phyloP scores from a whole-genome alignment of 2,329 filamentous ascomycete species.

The Cryphonectria parasitica region DNA sequence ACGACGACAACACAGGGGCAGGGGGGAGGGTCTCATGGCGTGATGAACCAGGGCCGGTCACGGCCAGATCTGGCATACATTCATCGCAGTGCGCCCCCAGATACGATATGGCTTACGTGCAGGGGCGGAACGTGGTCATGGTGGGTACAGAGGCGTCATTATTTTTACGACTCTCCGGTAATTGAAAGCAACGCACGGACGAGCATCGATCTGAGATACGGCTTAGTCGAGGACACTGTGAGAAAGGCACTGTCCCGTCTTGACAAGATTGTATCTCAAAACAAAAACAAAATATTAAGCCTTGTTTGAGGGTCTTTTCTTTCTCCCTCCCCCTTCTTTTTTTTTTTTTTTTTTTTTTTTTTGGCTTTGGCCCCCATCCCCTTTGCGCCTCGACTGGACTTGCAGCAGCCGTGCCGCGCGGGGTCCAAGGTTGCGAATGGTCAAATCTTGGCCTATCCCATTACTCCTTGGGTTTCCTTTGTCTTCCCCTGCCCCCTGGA shows the following conservation, averaged over 20 bases:
- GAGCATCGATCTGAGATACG: neutral
- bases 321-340: neutral
- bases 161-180: neutral
- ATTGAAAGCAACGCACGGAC: constrained; percentile 1
- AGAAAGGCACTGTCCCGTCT: neutral
- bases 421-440: neutral
- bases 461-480: neutral
- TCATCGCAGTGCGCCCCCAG: neutral
- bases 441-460: neutral
- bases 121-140: neutral
- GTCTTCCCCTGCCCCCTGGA: neutral
- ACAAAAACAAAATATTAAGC: neutral
- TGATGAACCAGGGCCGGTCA: neutral
- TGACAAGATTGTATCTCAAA: neutral
- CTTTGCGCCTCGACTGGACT: neutral
- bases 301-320: neutral
- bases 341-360: neutral
- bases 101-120: neutral
- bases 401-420: neutral
- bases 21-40: neutral
- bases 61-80: neutral
- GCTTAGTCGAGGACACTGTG: neutral
- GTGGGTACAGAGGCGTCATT: constrained; percentile 2
- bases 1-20: neutral
- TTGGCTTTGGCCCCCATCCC: neutral